These are phyloP conservation scores for Ophiosphaerella narmari DNA, from an alignment of 2,329 filamentous ascomycete species.

Conservation along the genomic window DNA sequence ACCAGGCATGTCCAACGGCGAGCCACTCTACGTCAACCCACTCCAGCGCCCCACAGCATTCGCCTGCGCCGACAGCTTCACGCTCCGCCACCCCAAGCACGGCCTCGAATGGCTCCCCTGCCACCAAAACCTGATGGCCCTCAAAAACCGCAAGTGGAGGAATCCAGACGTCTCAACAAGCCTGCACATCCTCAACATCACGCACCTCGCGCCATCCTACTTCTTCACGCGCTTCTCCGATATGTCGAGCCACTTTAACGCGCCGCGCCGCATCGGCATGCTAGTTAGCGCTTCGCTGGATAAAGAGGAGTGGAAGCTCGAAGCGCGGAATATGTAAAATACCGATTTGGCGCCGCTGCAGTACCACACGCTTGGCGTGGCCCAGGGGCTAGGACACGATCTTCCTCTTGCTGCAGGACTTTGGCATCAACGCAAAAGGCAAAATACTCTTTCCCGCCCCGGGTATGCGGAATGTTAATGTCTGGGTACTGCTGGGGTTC, in stretches of 20 bases:
- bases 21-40: slow-evolving; percentile 5
- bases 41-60: slow-evolving; percentile 10
- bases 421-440: slow-evolving; percentile 4
- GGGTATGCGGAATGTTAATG: slow-evolving; percentile 3
- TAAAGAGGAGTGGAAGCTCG: slow-evolving; percentile 15
- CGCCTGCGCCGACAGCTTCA: slow-evolving; percentile 15
- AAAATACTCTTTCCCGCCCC: slow-evolving; percentile 1
- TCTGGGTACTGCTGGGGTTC: not conserved
- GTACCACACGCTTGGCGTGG: slow-evolving; percentile 7
- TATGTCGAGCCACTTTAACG: slow-evolving; percentile 9
- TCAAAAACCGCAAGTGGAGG: slow-evolving; percentile 3
- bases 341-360: slow-evolving; percentile 12
- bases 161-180: slow-evolving; percentile 5
- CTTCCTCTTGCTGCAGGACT: slow-evolving; percentile 1
- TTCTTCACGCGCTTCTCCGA: slow-evolving; percentile 5
- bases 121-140: slow-evolving; percentile 10
- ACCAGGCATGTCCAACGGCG: not conserved
- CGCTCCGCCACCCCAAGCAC: slow-evolving; percentile 6
- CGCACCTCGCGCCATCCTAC: slow-evolving; percentile 9
- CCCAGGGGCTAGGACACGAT: slow-evolving; percentile 11
- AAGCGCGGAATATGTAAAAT: slow-evolving; percentile 8
- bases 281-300: slow-evolving; percentile 12
- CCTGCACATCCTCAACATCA: slow-evolving; percentile 15
- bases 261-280: slow-evolving; percentile 6
- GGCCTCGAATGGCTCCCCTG: slow-evolving; percentile 7